Evolutionary conservation across 2,329 filamentous ascomycete species (phyloP), one percentile per base, ranked within the genome.

Genomic region (Talaromyces albobiverticillius): DNA sequence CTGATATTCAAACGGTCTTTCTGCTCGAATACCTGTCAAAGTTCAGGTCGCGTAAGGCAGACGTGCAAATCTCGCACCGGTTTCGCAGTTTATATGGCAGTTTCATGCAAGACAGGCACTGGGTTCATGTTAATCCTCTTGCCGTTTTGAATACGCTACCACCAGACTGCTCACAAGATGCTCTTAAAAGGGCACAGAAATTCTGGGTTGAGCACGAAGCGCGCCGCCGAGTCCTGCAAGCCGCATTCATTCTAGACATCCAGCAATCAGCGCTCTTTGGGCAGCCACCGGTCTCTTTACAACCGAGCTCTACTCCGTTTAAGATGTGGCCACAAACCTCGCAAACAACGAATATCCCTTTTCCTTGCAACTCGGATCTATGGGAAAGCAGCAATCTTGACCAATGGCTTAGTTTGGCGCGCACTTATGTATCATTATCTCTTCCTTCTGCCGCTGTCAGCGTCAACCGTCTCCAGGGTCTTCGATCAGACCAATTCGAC

Each of bases 171-270:
- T 40, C 53, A 22, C 47, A 46, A 8, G 63, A 66, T 22, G 64
- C 62, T 20, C 53, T 70, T 14, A 54, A 57, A 45, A 60, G 60
- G 47, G 67, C 67, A 5, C 62, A 68, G 46, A 66, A 65, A 31
- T 67, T 68, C 54, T 71, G 67, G 68, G 56, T 68, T 22, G 67
- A 70, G 49, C 65, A 69, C 46, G 67, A 71, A 57, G 64, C 67
- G 1, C 59, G 68, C 26, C 57, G 68, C 46, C 59, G 68, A 16
- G 65, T 71, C 22, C 61, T 71, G 29, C 67, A 70, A 51, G 67
- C 68, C 9, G 62, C 62, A 14, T 67, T 65, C 23, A 63, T 71
- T 13, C 59, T 71, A 22, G 68, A 71, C 52, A 61, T 64, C 20
- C 64, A 69, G 42, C 67, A 70, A 34, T 63, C 61, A 16, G 58